Evolutionary conservation across 257 asterid genomes (phyloP), one percentile per base, ranked within the genome.

Genomic region (Gentiana straminea): DNA sequence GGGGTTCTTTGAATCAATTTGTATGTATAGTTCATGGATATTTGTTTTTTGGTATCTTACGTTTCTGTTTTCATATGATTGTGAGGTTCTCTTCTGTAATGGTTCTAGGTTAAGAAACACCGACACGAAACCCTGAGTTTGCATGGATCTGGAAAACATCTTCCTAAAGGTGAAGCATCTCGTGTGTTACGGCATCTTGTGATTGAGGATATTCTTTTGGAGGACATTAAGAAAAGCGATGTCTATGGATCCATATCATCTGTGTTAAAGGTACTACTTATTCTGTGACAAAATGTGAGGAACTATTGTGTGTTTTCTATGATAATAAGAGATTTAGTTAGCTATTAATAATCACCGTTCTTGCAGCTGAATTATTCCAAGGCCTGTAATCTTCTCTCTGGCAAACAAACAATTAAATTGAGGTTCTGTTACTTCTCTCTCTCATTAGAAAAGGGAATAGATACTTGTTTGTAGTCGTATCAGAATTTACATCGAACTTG

Each of bases 71-170:
- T 10, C 9, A 41, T 4, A 5, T 61, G 43, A 15, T 13, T 53
- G 52, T 50, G 52, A 61, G 45, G 47, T 63, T 61, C 51, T 38
- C 45, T 37, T 36, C 55, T 53, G 49, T 52, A 55, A 67, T 3
- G 7, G 75, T 33, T 61, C 13, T 66, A 92, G 98, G 98, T 88
- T 66, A 92, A 85, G 86, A 92, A 88, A 80, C 94, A 91, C 52
- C 62, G 84, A 68, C 97, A 92, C 53, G 94, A 88, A 49, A 67
- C 48, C 38, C 63, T 88, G 84, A 79, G 77, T 65, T 71, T 92
- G 82, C 97, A 92, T 69, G 98, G 97, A 72, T 86, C 94, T 70
- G 98, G 98, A 69, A 92, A 92, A 70, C 84, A 81, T 70, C 72
- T 92, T 66, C 80, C 79, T 47, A 92, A 83, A 75, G 89, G 86